Evolutionary conservation across 805 yeast species (phyloP).

Genomic region (Pichia pseudocactophila): DNA sequence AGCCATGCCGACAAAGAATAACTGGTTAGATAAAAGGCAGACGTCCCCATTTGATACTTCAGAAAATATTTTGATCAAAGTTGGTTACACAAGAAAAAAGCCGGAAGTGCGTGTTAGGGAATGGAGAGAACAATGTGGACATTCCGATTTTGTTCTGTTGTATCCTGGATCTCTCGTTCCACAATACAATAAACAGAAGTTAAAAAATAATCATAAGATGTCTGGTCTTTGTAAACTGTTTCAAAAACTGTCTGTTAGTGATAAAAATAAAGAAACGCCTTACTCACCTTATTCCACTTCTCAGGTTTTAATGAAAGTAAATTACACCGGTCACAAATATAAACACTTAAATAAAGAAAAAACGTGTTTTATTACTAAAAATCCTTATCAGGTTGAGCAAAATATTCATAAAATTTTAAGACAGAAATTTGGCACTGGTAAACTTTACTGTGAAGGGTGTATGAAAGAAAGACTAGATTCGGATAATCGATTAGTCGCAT

Average conservation of each 20-base stretch:
- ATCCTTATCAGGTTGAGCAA: constrained; percentile 33
- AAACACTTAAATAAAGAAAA: constrained; percentile 4
- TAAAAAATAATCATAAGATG: background rate
- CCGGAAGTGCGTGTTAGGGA: constrained; percentile 36
- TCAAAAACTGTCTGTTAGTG: background rate
- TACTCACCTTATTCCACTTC: too few species aligned
- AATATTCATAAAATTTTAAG: constrained; percentile 33
- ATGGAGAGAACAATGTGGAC: constrained; percentile 46
- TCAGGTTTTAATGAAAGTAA: background rate
- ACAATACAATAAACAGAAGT: background rate
- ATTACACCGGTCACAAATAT: constrained; percentile 3
- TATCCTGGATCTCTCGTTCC: constrained; percentile 24
- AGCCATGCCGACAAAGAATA: constrained; percentile 19
- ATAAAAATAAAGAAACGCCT: background rate
- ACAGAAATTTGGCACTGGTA: constrained; percentile 37
- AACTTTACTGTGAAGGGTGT: constrained; percentile 42
- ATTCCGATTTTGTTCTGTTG: constrained; percentile 31
- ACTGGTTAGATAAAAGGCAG: constrained; percentile 15
- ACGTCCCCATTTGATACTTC: constrained; percentile 31
- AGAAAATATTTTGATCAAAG: constrained; percentile 35
- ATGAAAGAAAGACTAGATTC: constrained; percentile 1
- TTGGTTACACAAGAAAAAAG: constrained; percentile 44
- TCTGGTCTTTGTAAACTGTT: background rate
- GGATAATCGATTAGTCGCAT: background rate
- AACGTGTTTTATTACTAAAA: constrained; percentile 30